Percentiles rank a stretch among this genome's conserved stretches.
These are phyloP conservation scores for Naganishia albida DNA, from an alignment of 1,284 basidiomycete genomes.

Conservation along the genomic window DNA sequence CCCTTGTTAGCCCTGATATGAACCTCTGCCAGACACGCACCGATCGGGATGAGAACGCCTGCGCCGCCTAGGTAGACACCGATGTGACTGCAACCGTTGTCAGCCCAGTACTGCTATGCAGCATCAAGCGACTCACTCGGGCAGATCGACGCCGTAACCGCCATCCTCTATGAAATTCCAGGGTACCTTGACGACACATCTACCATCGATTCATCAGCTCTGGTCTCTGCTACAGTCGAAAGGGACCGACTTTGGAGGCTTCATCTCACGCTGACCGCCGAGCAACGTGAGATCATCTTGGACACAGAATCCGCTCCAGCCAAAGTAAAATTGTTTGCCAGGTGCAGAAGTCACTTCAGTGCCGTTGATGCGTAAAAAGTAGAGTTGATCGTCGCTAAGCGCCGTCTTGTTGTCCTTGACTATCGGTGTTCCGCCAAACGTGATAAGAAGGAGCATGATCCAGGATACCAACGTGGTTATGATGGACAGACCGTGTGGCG, in stretches of 20 bases:
- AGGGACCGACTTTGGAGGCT: background rate
- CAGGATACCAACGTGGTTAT: background rate
- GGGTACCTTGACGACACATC: background rate
- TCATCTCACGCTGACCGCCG: background rate
- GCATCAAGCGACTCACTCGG: background rate
- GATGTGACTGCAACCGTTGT: background rate
- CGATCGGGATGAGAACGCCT: background rate
- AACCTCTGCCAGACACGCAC: background rate
- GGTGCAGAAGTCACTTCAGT: conserved; percentile 4
- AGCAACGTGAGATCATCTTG: background rate
- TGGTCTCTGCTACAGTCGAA: background rate
- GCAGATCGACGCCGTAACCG: conserved; percentile 1
- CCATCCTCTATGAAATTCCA: conserved; percentile 10
- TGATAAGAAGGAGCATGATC: background rate
- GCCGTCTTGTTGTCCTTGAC: background rate
- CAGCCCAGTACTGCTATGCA: background rate
- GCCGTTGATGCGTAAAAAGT: conserved; percentile 5
- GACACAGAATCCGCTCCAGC: conserved; percentile 2
- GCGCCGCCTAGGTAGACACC: conserved; percentile 2
- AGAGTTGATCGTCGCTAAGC: background rate
- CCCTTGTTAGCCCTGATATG: background rate
- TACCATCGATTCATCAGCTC: background rate
- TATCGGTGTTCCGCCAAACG: conserved; percentile 2
- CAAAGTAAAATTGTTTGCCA: conserved; percentile 8
- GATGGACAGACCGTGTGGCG: background rate